Conservation (phyloP, 768 basidiomycete genomes). For the Erythrobasidium yunnanense region DNA sequence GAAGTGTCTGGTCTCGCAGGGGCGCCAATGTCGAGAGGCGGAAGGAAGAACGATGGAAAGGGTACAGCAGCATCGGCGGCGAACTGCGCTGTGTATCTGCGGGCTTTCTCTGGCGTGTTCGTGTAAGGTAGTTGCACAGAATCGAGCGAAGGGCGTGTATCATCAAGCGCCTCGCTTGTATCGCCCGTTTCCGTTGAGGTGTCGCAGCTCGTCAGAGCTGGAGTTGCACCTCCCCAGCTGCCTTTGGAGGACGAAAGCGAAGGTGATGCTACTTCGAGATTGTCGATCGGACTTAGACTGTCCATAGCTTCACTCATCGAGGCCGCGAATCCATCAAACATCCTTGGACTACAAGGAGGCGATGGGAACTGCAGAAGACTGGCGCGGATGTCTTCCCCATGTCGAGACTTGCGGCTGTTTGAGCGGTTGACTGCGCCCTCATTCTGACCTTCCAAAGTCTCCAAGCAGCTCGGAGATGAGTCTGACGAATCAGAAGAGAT, state of each 20-base stretch:
- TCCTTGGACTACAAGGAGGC: slow-evolving; percentile 14
- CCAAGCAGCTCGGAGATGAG: too few species aligned
- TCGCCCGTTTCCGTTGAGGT: neutral
- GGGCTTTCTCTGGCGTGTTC: neutral
- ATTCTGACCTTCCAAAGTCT: too few species aligned
- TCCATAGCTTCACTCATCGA: neutral
- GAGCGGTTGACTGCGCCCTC: too few species aligned
- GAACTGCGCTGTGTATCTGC: neutral
- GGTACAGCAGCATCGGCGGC: neutral
- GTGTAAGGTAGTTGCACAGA: neutral
- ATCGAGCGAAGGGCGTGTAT: neutral
- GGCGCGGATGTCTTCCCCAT: neutral
- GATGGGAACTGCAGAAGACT: slow-evolving; percentile 14
- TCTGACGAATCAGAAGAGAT: neutral
- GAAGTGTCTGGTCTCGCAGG: neutral
- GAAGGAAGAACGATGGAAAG: neutral
- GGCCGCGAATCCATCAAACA: neutral
- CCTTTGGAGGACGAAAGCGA: neutral
- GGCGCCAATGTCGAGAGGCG: neutral
- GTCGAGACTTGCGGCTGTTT: too few species aligned
- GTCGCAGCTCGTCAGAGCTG: neutral
- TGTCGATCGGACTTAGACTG: too few species aligned
- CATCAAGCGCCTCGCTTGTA: neutral
- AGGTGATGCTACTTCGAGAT: too few species aligned
- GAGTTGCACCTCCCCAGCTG: neutral